Evolutionary conservation across 2,329 filamentous ascomycete genomes (phyloP), one percentile per base, ranked within the genome.

Genomic region (Fusarium chuoi): DNA sequence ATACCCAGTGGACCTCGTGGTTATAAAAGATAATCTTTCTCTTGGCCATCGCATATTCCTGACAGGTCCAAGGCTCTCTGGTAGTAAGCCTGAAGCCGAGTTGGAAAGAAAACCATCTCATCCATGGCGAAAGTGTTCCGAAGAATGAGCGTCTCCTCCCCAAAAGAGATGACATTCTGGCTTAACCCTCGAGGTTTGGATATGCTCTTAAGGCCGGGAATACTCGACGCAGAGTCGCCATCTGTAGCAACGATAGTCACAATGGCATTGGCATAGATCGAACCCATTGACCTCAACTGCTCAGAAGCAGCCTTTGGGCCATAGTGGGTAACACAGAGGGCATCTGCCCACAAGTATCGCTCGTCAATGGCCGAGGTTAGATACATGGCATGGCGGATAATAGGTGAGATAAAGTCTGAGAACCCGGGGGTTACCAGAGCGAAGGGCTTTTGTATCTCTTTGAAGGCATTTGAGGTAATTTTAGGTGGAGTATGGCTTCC

Each of bases 51-150:
- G 22, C 46, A 18, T 57, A 64, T 24, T 72, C 57, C 8, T 73
- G 69, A 7, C 49, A 72, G 20, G 56, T 64, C 71, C 68, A 73
- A 1, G 36, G 36, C 71, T 42, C 61, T 33, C 8, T 72, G 45
- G 10, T 62, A 72, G 4, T 73, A 73, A 63, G 7, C 17, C 20
- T 11, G 13, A 28, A 0, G 26, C 9, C 9, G 20, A 8, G 13
- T 8, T 22, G 26, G 20, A 22, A 48, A 48, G 20, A 22, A 30
- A 3, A 4, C 54, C 3, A 39, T 28, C 48, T 10, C 14, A 1
- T 22, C 1, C 3, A n/a, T 13, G 10, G 0, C 1, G 4, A 0
- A 15, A 4, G 8, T 51, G 13, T 62, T 48, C 11, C 39, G n/a
- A 38, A 46, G 13, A 8, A 60, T 15, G 0, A 46, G 8, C 1